These are phyloP conservation scores for Leccinum fallax DNA, from an alignment of 1,284 basidiomycete species.

Conservation along the genomic window DNA sequence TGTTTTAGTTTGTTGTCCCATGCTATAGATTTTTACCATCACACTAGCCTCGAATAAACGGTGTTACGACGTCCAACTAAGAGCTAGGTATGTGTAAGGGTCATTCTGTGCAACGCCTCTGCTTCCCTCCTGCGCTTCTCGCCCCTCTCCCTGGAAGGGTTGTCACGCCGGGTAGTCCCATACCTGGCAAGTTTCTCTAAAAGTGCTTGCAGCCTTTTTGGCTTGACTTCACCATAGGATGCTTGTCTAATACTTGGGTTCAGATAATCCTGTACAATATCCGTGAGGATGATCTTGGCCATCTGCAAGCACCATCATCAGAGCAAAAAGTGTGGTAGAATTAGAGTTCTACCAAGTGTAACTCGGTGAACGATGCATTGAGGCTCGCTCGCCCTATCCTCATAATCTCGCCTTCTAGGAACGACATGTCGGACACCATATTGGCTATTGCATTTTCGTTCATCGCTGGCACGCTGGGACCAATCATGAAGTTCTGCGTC, in stretches of 20 bases:
- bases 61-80: slow-evolving; percentile 2
- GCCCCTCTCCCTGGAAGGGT: slow-evolving; percentile 57
- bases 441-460: slow-evolving; percentile 90
- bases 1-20: slow-evolving; percentile 6
- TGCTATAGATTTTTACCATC: slow-evolving; percentile 22
- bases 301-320: slow-evolving; percentile 52
- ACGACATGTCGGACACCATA: slow-evolving; percentile 80
- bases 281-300: slow-evolving; percentile 72
- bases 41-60: slow-evolving; percentile 12
- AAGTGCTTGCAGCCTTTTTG: slow-evolving; percentile 73
- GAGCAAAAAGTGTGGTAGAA: slow-evolving; percentile 2
- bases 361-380: slow-evolving; percentile 76
- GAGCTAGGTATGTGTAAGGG: slow-evolving; percentile 21
- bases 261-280: slow-evolving; percentile 80
- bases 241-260: slow-evolving; percentile 72
- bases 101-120: slow-evolving; percentile 65
- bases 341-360: slow-evolving; percentile 66
- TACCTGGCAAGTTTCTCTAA: slow-evolving; percentile 80
- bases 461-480: slow-evolving; percentile 75
- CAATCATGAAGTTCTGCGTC: slow-evolving; percentile 73
- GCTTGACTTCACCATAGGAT: slow-evolving; percentile 73
- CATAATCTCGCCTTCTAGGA: slow-evolving; percentile 82
- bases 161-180: slow-evolving; percentile 63
- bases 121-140: slow-evolving; percentile 79
- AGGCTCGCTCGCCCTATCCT: slow-evolving; percentile 73